Evolutionary conservation across 129 eudicot species (phyloP).

Genomic region (Pulicaria dysenterica): DNA sequence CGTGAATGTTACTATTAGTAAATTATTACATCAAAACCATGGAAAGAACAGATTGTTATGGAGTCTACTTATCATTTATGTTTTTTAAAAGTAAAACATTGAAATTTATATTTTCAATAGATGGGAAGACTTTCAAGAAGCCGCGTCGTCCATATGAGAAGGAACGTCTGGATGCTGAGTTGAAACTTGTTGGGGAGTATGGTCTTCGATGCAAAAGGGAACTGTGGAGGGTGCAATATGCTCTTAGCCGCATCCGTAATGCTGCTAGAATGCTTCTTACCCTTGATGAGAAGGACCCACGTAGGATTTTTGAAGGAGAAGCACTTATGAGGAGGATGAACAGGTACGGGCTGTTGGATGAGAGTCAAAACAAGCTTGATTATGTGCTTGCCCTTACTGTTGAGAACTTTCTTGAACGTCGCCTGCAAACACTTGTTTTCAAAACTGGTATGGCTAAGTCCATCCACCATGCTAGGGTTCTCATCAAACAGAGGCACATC

Average conservation of each 20-base stretch:
- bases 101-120: constrained; percentile 18
- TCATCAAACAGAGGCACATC: constrained; percentile 85
- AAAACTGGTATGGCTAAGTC: constrained; percentile 91
- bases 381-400: constrained; percentile 77
- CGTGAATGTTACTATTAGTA: too few relatives aligned
- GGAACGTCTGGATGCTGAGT: constrained; percentile 79
- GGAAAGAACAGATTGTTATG: too few relatives aligned
- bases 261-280: constrained; percentile 78
- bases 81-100: too few relatives aligned
- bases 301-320: constrained; percentile 82
- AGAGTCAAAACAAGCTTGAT: constrained; percentile 81
- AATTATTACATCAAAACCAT: too few relatives aligned
- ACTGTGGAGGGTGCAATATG: constrained; percentile 87
- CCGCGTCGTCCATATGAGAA: constrained; percentile 82
- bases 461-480: constrained; percentile 81
- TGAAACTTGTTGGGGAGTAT: constrained; percentile 76
- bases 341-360: constrained; percentile 67
- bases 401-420: constrained; percentile 79
- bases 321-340: constrained; percentile 82
- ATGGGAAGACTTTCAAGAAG: constrained; percentile 83
- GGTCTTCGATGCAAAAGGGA: constrained; percentile 83
- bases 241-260: constrained; percentile 67
- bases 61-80: too few relatives aligned
- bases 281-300: constrained; percentile 82
- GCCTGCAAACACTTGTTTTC: constrained; percentile 72